Percentiles rank a stretch among this genome's conserved stretches.
These are phyloP conservation scores for Epichloe typhina DNA, from an alignment of 2,329 filamentous ascomycete species.

Conservation along the genomic window DNA sequence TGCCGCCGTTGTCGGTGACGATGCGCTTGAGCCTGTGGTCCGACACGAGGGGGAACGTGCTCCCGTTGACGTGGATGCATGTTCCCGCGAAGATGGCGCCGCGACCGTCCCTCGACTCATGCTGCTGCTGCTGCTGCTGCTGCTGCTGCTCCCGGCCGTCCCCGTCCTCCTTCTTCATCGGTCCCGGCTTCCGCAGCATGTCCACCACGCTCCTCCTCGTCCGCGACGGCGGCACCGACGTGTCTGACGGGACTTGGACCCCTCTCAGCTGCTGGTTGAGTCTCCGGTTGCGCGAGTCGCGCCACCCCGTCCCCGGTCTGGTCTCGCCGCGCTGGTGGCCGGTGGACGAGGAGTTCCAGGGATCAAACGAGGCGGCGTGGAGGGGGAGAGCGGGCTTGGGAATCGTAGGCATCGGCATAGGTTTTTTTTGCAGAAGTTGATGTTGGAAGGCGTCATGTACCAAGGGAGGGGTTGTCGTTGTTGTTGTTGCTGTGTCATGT, in stretches of 20 bases:
- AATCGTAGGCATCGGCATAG: slow-evolving; percentile 5
- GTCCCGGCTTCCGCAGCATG: slow-evolving; percentile 35
- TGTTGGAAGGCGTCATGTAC: no score
- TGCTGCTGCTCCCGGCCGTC: no score
- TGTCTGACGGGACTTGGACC: slow-evolving; percentile 30
- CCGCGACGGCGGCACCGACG: background rate
- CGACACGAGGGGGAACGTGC: slow-evolving; percentile 66
- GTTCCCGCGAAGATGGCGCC: slow-evolving; percentile 52
- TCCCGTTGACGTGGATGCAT: slow-evolving; percentile 77
- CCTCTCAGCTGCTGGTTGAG: slow-evolving; percentile 57
- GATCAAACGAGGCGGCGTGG: slow-evolving; percentile 41
- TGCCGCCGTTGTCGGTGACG: slow-evolving; percentile 60
- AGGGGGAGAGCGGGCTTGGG: slow-evolving; percentile 27
- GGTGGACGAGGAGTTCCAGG: slow-evolving; percentile 60
- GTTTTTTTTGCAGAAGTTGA: background rate
- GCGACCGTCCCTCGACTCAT: background rate
- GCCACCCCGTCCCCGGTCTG: slow-evolving; percentile 52
- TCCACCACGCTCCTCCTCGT: slow-evolving; percentile 32
- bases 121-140: no score
- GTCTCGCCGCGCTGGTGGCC: slow-evolving; percentile 71
- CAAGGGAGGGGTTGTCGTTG: no score
- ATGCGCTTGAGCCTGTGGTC: slow-evolving; percentile 78
- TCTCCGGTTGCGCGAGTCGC: slow-evolving; percentile 54
- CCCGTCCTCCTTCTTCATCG: slow-evolving; percentile 7
- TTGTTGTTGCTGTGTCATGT: no score